Evolutionary conservation across 176 grass and related monocot species (phyloP).

Genomic region (Zea mays): Zm-B73-REFERENCE-NAM-5.0 NC_050100.1:33073501-33074000

Average conservation of each 20-base stretch:
- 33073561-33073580: not conserved
- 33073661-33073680: constrained; percentile 5
- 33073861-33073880: constrained; percentile 76
- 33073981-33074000: not conserved
- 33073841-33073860: constrained; percentile 67
- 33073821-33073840: constrained; percentile 73
- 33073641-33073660: constrained; percentile 1
- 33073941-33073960: constrained; percentile 17
- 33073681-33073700: not conserved
- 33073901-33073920: constrained; percentile 13
- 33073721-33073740: not conserved
- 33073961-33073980: constrained; percentile 2
- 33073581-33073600: not conserved
- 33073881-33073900: constrained; percentile 57
- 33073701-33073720: not conserved
- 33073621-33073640: not conserved
- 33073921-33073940: not conserved
- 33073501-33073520: not conserved
- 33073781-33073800: constrained; percentile 10
- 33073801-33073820: constrained; percentile 9
- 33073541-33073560: constrained; percentile 16
- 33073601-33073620: not conserved
- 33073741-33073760: constrained; percentile 16
- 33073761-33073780: not conserved
- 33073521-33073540: constrained; percentile 6